Evolutionary conservation across 371 early-diverging fungal genomes (phyloP).

Genomic region (Syncephalis fuscata): DNA sequence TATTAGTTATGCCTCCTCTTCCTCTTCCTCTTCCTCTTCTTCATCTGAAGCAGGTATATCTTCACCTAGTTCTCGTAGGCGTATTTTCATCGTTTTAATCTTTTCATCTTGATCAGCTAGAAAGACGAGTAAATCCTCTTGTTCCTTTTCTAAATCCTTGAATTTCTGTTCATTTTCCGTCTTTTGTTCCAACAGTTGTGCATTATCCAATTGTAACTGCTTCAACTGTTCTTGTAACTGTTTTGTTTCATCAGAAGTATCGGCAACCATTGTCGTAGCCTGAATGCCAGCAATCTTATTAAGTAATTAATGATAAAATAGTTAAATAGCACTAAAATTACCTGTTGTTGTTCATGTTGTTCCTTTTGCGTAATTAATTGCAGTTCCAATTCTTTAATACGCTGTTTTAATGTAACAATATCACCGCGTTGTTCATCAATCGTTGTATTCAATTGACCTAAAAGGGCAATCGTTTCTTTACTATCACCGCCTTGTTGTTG

Average conservation of each 20-base stretch:
- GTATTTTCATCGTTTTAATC: slow-evolving; percentile 6
- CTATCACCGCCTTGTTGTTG: no score
- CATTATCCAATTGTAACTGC: slow-evolving; percentile 14
- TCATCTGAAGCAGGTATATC: slow-evolving; percentile 4
- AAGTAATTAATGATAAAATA: no score
- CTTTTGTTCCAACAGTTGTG: slow-evolving; percentile 11
- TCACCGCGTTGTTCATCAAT: slow-evolving; percentile 13
- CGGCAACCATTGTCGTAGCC: slow-evolving; percentile 3
- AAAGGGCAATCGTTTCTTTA: no score
- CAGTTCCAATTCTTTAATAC: slow-evolving; percentile 8
- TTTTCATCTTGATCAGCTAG: slow-evolving; percentile 35
- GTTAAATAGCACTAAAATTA: no score
- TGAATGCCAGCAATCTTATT: no score
- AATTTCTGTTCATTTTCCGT: slow-evolving; percentile 13
- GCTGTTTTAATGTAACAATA: slow-evolving; percentile 14
- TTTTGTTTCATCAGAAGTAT: no score
- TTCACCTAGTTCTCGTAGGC: slow-evolving; percentile 1
- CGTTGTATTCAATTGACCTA: slow-evolving; percentile 3
- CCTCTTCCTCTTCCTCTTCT: slow-evolving; percentile 4
- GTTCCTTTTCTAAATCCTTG: slow-evolving; percentile 52
- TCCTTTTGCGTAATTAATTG: slow-evolving; percentile 3
- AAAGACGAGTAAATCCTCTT: slow-evolving; percentile 79
- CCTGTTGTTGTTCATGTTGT: slow-evolving; percentile 2
- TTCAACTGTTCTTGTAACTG: slow-evolving; percentile 5
- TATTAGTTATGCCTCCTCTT: no score